Evolutionary conservation across 495 filamentous ascomycete species (phyloP), one percentile per base, ranked within the genome.

Genomic region (Penicillium macrosclerotiorum): DNA sequence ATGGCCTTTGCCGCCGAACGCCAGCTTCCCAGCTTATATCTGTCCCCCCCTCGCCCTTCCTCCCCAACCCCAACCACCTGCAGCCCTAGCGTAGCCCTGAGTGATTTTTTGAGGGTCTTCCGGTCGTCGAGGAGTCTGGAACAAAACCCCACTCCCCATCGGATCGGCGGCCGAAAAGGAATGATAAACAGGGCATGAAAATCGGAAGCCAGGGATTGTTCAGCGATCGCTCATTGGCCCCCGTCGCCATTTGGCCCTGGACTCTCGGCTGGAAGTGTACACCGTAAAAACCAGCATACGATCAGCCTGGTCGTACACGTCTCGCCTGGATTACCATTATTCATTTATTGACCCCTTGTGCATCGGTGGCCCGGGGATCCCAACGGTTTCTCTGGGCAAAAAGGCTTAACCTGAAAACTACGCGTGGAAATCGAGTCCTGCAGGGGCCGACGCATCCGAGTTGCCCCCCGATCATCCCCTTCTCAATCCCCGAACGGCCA

Each of bases 1-100:
- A 58, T 61, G 57, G 54, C 45, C 38, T 58, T 45, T 20, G 30
- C 33, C 57, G 57, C 57, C 57, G 38, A 41, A 41, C 22, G 25
- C 14, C 3, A 41, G 38, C n/a, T 0, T 24, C 31, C 16, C 40
- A 14, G 26, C 22, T 32, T 33, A 30, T 33, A 25, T 42, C 42
- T 17, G 20, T 47, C 23, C 22, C 37, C 25, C 37, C 4, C 11
- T 20, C 4, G 1, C 8, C 9, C 8, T 14, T n/a, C 31, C 31
- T 16, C 17, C 24, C 37, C 25, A 41, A 17, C 37, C 14, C 16
- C 14, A 41, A 9, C 37, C 11, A 41, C 26, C n/a, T n/a, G 38
- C 36, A 30, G 32, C 32, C 37, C 45, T 38, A 43, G 25, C 44
- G 25, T 14, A 32, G 35, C 51, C 47, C 32, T 52, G 47, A 42